phyloP scores from a whole-genome alignment of 1,284 basidiomycete species.

The Fomitopsis pinicola region DNA sequence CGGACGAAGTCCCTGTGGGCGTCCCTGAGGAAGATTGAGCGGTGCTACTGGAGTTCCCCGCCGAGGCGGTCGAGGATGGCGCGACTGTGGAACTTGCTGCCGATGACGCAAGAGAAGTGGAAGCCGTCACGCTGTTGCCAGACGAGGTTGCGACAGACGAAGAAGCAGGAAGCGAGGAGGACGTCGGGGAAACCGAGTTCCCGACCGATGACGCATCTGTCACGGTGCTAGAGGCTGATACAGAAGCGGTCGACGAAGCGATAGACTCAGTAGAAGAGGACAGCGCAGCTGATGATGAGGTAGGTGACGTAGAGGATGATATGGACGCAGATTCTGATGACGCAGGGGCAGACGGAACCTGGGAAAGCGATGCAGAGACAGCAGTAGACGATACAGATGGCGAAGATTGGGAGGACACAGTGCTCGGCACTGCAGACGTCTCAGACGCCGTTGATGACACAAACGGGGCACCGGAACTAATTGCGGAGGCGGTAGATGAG shows the following conservation, averaged over 20 bases:
- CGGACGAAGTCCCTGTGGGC: conserved; percentile 3
- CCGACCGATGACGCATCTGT: neutral
- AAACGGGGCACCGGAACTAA: neutral
- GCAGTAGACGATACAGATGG: neutral
- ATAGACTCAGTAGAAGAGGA: neutral
- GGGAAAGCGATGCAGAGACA: neutral
- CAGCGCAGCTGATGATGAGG: conserved; percentile 3
- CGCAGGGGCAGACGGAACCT: neutral
- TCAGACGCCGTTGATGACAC: neutral
- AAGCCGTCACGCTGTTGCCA: neutral
- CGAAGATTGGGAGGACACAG: neutral
- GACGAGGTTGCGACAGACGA: neutral
- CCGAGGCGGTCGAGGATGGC: neutral
- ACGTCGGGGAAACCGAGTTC: neutral
- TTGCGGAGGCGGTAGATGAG: neutral
- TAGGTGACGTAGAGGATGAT: neutral
- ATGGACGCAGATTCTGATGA: neutral
- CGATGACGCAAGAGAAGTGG: conserved; percentile 1
- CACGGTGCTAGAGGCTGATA: neutral
- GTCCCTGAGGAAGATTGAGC: neutral
- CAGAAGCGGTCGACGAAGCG: neutral
- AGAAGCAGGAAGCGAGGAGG: neutral
- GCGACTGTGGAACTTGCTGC: neutral
- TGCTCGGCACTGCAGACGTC: conserved; percentile 1
- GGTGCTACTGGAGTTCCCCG: neutral